Evolutionary conservation across 495 filamentous ascomycete species (phyloP).

Genomic region (Halenospora varia): DNA sequence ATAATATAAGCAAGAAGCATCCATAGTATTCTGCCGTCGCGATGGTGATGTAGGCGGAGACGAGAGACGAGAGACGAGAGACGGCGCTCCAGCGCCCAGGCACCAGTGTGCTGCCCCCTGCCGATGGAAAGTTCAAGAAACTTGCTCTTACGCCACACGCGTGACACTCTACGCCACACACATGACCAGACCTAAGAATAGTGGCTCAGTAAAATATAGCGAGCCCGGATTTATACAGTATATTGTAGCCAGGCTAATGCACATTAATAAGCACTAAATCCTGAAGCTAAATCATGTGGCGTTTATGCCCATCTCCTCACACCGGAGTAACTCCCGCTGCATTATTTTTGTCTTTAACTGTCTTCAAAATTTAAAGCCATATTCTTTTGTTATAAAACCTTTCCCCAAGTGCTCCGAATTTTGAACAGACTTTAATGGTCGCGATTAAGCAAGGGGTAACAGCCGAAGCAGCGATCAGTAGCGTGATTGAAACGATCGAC

Average conservation of each 20-base stretch:
- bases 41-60: constrained; percentile 9
- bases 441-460: constrained; percentile 21
- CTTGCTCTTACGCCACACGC: constrained; percentile 16
- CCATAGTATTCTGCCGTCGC: constrained; percentile 3
- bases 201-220: constrained; percentile 7
- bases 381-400: constrained; percentile 21
- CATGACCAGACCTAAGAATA: not conserved
- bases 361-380: constrained; percentile 22
- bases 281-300: constrained; percentile 8
- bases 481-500: constrained; percentile 20
- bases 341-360: constrained; percentile 20
- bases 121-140: constrained; percentile 20
- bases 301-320: constrained; percentile 18
- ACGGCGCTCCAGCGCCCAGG: constrained; percentile 9
- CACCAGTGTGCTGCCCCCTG: constrained; percentile 10
- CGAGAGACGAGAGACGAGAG: constrained; percentile 10
- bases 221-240: constrained; percentile 13
- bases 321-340: constrained; percentile 22
- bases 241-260: constrained; percentile 16
- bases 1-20: too few relatives aligned
- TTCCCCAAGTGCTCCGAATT: constrained; percentile 21
- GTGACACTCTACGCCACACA: constrained; percentile 4
- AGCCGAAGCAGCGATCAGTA: constrained; percentile 21
- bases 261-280: constrained; percentile 4
- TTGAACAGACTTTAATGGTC: constrained; percentile 17